A percentile compares a stretch with the other conserved stretches of the same genome.
Conservation (phyloP, 2,329 filamentous ascomycete species). For the Aspergillus sp. region DNA sequence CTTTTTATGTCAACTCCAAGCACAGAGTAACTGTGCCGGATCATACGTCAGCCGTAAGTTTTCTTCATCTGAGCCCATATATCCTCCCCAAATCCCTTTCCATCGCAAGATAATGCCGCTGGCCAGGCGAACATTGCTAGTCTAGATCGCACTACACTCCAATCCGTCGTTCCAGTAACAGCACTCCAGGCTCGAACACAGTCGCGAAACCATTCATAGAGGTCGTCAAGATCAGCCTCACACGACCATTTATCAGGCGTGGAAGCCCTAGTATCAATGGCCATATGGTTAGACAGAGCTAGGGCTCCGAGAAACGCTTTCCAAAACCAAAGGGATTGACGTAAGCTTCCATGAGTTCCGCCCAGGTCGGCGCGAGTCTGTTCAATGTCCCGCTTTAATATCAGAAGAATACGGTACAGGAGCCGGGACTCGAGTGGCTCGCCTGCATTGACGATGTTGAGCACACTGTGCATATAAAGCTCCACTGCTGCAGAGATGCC, state of each 20-base stretch:
- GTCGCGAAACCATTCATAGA: not conserved
- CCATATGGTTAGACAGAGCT: not conserved
- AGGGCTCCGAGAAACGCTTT: not conserved
- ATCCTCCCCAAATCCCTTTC: not conserved
- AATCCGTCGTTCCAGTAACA: not conserved
- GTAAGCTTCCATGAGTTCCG: not conserved
- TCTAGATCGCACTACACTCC: not conserved
- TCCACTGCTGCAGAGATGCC: not conserved
- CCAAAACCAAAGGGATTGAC: not conserved
- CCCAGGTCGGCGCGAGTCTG: not conserved
- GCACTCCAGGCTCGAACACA: not conserved
- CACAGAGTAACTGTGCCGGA: too few species aligned
- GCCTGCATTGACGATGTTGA: not conserved
- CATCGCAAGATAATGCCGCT: not conserved
- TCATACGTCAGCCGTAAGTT: too few species aligned
- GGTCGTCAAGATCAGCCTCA: not conserved
- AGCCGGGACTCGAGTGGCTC: not conserved
- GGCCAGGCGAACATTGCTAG: not conserved
- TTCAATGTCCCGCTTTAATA: not conserved
- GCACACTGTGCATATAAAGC: slow-evolving; percentile 4
- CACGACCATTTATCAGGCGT: not conserved
- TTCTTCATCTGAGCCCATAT: not conserved
- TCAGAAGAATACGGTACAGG: not conserved
- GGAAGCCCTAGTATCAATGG: not conserved
- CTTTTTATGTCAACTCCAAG: too few species aligned